These are phyloP conservation scores for Ogataea paradorogensis DNA, from an alignment of 805 yeast species.

Conservation along the genomic window DNA sequence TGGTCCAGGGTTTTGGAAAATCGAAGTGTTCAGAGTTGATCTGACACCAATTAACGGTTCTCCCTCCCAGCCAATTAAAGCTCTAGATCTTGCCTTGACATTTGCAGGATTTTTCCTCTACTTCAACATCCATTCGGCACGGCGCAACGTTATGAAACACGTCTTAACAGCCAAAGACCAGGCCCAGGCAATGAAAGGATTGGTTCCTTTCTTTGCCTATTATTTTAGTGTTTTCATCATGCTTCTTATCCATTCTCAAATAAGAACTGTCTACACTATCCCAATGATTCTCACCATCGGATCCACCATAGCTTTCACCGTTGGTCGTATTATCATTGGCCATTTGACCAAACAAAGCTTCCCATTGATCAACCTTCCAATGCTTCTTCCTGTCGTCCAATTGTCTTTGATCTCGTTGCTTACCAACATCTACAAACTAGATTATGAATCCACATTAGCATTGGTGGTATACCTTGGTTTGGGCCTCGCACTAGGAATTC, in stretches of 20 bases:
- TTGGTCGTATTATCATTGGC: constrained; percentile 86
- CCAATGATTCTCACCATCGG: constrained; percentile 73
- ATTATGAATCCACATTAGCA: constrained; percentile 41
- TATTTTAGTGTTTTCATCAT: constrained; percentile 47
- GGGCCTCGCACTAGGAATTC: constrained; percentile 65
- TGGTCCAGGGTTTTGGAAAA: constrained; percentile 71
- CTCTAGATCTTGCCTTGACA: constrained; percentile 43
- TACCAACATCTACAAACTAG: constrained; percentile 37
- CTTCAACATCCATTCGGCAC: constrained; percentile 68
- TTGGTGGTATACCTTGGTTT: constrained; percentile 63
- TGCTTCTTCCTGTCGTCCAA: constrained; percentile 60
- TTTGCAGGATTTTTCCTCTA: constrained; percentile 53
- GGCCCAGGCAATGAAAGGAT: constrained; percentile 45
- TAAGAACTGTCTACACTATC: constrained; percentile 42
- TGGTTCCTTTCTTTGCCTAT: constrained; percentile 66
- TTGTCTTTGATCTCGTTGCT: constrained; percentile 35
- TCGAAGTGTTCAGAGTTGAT: constrained; percentile 36
- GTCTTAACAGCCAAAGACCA: constrained; percentile 30
- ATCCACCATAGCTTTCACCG: constrained; percentile 72
- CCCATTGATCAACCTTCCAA: constrained; percentile 71
- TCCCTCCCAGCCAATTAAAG: constrained; percentile 33
- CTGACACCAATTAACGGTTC: constrained; percentile 34
- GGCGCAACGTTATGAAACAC: constrained; percentile 52
- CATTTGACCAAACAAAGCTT: constrained; percentile 79
- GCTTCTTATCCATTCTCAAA: constrained; percentile 48